Evolutionary conservation across 2,329 filamentous ascomycete genomes (phyloP).

Genomic region (Penicillium olsonii): DNA sequence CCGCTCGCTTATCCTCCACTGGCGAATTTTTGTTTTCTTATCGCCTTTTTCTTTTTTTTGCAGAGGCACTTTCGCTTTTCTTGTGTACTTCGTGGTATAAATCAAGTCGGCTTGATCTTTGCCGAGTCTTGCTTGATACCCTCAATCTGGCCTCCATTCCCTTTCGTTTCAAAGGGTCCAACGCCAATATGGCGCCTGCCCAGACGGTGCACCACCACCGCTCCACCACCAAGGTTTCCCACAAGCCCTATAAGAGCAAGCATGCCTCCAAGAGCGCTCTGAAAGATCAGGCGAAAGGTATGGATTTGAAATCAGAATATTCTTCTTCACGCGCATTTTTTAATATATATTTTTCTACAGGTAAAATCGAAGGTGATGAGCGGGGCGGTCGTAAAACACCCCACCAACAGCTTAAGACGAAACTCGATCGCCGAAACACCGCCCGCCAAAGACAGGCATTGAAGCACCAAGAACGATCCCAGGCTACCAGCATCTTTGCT

Average conservation of each 20-base stretch:
- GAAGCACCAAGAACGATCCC: slow-evolving; percentile 81
- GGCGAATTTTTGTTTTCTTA: slow-evolving; percentile 38
- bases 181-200: slow-evolving; percentile 72
- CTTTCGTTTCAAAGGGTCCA: slow-evolving; percentile 78
- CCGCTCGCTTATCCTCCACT: slow-evolving; percentile 40
- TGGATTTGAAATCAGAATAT: slow-evolving; percentile 3
- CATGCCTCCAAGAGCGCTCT: slow-evolving; percentile 86
- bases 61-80: slow-evolving; percentile 5
- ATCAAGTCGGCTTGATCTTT: slow-evolving; percentile 4
- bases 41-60: slow-evolving; percentile 20
- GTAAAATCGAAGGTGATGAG: slow-evolving; percentile 74
- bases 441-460: slow-evolving; percentile 83
- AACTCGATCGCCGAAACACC: slow-evolving; percentile 92
- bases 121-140: not conserved
- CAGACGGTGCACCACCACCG: slow-evolving; percentile 74
- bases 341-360: slow-evolving; percentile 47
- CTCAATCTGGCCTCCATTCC: slow-evolving; percentile 61
- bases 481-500: slow-evolving; percentile 77
- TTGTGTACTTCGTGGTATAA: not conserved
- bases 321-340: not conserved
- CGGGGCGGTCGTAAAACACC: slow-evolving; percentile 78
- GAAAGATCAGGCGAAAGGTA: slow-evolving; percentile 83
- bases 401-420: slow-evolving; percentile 96
- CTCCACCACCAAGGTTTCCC: slow-evolving; percentile 81
- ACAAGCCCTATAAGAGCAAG: slow-evolving; percentile 91